A percentile compares a stretch with the other conserved stretches of the same genome.
Evolutionary conservation across 192 early-diverging fungal species (phyloP).

Genomic region (Entophlyctis luteolus): DNA sequence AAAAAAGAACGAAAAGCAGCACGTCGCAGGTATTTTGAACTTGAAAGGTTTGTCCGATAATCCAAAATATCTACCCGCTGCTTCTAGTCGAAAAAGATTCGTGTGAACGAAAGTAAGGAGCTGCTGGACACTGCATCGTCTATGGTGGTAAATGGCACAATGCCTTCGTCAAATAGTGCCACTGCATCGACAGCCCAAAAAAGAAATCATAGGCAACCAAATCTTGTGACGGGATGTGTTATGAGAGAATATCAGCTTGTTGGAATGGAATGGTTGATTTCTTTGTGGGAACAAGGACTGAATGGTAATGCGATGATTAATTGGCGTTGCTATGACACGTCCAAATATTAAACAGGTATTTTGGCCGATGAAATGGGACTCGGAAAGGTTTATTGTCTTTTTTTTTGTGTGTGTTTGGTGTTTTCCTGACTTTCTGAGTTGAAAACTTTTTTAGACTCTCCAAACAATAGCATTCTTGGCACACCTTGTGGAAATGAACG

Average conservation of each 20-base stretch:
- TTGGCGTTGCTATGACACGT: not conserved
- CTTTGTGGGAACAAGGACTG: slow-evolving; percentile 90
- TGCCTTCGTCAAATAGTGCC: not conserved
- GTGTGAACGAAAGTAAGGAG: slow-evolving; percentile 13
- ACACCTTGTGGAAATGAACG: slow-evolving; percentile 70
- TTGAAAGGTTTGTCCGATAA: not conserved
- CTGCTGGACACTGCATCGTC: slow-evolving; percentile 1
- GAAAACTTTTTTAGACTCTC: slow-evolving; percentile 76
- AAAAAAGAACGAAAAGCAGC: not conserved
- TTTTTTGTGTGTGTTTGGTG: not conserved
- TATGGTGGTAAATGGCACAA: not conserved
- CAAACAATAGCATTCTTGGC: slow-evolving; percentile 91
- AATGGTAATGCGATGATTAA: slow-evolving; percentile 55
- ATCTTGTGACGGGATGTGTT: slow-evolving; percentile 32
- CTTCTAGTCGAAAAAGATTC: slow-evolving; percentile 18
- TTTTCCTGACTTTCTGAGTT: too few relatives aligned
- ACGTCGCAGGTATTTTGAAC: not conserved
- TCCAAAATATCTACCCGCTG: not conserved
- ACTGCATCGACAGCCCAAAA: not conserved
- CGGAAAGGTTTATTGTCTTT: slow-evolving; percentile 57
- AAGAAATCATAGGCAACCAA: slow-evolving; percentile 25
- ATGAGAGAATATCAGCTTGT: slow-evolving; percentile 91
- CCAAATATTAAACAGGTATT: slow-evolving; percentile 46
- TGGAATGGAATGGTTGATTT: slow-evolving; percentile 93
- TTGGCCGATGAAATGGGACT: slow-evolving; percentile 95